phyloP scores from a whole-genome alignment of 2,329 filamentous ascomycete genomes.

The Trichoderma sp. region DNA sequence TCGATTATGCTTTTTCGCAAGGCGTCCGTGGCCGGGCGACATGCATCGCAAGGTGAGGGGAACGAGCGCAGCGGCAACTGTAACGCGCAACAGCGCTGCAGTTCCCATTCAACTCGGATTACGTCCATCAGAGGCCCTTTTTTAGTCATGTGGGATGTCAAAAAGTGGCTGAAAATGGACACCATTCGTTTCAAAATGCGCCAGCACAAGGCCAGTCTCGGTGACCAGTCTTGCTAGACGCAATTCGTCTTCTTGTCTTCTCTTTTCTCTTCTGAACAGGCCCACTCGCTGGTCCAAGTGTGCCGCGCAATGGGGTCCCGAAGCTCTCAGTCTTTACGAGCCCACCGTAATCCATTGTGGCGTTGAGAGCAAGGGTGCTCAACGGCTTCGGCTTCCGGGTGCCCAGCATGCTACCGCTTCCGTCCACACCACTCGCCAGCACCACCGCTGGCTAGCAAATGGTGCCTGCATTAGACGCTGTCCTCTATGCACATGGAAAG shows the following conservation, averaged over 20 bases:
- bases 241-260: neutral
- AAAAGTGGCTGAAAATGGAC: neutral
- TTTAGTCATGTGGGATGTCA: neutral
- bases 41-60: neutral
- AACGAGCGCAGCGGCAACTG: slow-evolving; percentile 11
- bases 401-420: neutral
- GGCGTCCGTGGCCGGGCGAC: neutral
- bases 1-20: neutral
- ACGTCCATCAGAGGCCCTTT: neutral
- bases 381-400: slow-evolving; percentile 7
- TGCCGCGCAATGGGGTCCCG: slow-evolving; percentile 12
- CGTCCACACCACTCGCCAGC: slow-evolving; percentile 12
- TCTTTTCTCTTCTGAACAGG: neutral
- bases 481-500: neutral
- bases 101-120: neutral
- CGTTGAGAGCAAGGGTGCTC: neutral
- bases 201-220: neutral
- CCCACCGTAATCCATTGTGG: slow-evolving; percentile 21
- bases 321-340: slow-evolving; percentile 1
- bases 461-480: slow-evolving; percentile 14
- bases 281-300: neutral
- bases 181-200: neutral
- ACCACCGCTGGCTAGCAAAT: neutral
- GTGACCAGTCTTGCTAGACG: neutral
- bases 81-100: neutral